Evolutionary conservation across 2,329 filamentous ascomycete species (phyloP).

Genomic region (Zasmidium citrigriseum): DNA sequence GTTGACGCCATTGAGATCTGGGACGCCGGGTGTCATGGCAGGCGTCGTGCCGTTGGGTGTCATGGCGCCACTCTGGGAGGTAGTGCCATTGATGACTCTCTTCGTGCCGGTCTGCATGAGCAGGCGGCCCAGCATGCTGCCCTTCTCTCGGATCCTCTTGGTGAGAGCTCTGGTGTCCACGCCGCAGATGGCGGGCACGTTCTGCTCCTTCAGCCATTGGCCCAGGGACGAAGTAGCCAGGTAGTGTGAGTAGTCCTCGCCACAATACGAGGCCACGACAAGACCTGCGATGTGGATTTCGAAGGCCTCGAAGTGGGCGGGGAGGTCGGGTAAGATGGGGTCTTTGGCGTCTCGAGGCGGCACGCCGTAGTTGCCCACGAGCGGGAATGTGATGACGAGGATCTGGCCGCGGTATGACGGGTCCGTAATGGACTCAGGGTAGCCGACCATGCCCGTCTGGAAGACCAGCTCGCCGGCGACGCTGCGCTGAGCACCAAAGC

Average conservation of each 20-base stretch:
- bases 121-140: constrained; percentile 94
- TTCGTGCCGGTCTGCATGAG: constrained; percentile 64
- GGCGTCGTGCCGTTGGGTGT: constrained; percentile 31
- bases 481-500: constrained; percentile 94
- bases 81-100: constrained; percentile 38
- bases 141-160: constrained; percentile 89
- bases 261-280: constrained; percentile 86
- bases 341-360: constrained; percentile 84
- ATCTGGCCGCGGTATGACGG: constrained; percentile 91
- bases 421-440: constrained; percentile 89
- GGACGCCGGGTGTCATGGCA: constrained; percentile 43
- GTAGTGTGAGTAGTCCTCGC: constrained; percentile 94
- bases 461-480: constrained; percentile 97
- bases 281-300: constrained; percentile 94
- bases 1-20: constrained; percentile 32
- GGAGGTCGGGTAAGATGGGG: constrained; percentile 79
- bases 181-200: constrained; percentile 89
- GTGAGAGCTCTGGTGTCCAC: constrained; percentile 93
- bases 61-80: constrained; percentile 25
- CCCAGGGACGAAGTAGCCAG: constrained; percentile 88
- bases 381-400: constrained; percentile 90
- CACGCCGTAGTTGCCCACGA: constrained; percentile 97
- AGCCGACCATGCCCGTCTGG: constrained; percentile 99
- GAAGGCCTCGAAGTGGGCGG: constrained; percentile 88
- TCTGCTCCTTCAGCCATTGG: constrained; percentile 94